phyloP scores from a whole-genome alignment of 2,329 filamentous ascomycete species.

The Thelonectria olida region DNA sequence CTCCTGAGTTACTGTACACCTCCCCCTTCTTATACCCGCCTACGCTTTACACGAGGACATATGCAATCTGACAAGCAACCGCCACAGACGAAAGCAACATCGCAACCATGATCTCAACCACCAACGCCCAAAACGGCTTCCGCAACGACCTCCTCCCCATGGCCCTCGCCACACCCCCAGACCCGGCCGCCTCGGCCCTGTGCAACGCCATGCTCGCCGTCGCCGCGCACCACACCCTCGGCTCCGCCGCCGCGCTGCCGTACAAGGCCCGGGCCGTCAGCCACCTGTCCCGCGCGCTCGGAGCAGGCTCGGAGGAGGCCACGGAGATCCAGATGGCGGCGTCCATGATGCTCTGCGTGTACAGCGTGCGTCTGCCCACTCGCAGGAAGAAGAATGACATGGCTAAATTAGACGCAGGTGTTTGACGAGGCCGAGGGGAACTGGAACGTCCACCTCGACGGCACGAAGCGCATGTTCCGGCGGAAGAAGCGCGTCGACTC shows the following conservation, averaged over 20 bases:
- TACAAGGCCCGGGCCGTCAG: slow-evolving; percentile 54
- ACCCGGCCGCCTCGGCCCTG: slow-evolving; percentile 48
- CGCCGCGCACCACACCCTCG: slow-evolving; percentile 53
- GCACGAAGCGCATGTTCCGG: slow-evolving; percentile 50
- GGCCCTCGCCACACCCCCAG: slow-evolving; percentile 48
- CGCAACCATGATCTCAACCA: slow-evolving; percentile 57
- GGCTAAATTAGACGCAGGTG: too few relatives aligned
- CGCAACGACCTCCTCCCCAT: slow-evolving; percentile 56
- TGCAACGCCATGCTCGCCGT: slow-evolving; percentile 56
- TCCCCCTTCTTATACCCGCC: too few relatives aligned
- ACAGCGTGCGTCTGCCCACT: slow-evolving; percentile 51
- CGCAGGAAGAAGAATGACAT: not conserved
- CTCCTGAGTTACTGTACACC: slow-evolving; percentile 35
- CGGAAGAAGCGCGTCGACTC: slow-evolving; percentile 35
- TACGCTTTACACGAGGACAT: too few relatives aligned
- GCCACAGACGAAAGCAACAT: slow-evolving; percentile 50
- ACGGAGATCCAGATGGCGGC: slow-evolving; percentile 54
- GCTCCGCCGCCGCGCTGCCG: slow-evolving; percentile 49
- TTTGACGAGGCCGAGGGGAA: slow-evolving; percentile 58
- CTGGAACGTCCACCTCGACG: slow-evolving; percentile 56
- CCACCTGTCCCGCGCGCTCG: slow-evolving; percentile 49
- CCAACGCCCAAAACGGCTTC: slow-evolving; percentile 57
- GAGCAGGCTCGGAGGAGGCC: slow-evolving; percentile 22
- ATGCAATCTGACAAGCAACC: not conserved
- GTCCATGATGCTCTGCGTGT: slow-evolving; percentile 61